Conservation (phyloP, 2,329 filamentous ascomycete genomes). For the Knufia petricola region DNA sequence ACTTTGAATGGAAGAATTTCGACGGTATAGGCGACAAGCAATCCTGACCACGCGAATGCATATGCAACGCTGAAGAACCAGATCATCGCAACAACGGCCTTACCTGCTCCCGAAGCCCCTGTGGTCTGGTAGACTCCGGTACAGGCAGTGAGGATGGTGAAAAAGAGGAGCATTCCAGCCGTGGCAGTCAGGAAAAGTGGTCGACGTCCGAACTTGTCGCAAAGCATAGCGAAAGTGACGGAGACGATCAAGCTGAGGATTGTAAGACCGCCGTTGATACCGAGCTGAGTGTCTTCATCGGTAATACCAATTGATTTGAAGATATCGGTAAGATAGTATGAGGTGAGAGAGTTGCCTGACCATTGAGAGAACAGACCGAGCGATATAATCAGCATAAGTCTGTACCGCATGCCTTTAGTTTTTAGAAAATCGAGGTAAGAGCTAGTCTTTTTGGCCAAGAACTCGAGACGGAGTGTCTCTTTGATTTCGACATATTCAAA, state of each 20-base stretch:
- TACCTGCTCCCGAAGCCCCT: slow-evolving; percentile 1
- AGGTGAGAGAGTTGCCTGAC: slow-evolving; percentile 41
- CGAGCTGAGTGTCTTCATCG: slow-evolving; percentile 32
- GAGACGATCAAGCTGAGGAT: slow-evolving; percentile 15
- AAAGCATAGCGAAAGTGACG: slow-evolving; percentile 36
- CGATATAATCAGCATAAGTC: slow-evolving; percentile 44
- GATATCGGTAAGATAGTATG: slow-evolving; percentile 32
- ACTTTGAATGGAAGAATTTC: slow-evolving; percentile 30
- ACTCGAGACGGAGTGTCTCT: slow-evolving; percentile 52
- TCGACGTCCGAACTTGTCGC: slow-evolving; percentile 48
- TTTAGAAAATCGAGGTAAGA: slow-evolving; percentile 53
- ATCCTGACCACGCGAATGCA: slow-evolving; percentile 25
- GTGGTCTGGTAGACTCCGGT: neutral
- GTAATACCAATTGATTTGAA: slow-evolving; percentile 47
- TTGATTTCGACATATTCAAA: slow-evolving; percentile 59
- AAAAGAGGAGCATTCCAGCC: slow-evolving; percentile 24
- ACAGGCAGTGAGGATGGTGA: slow-evolving; percentile 14
- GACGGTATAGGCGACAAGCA: slow-evolving; percentile 25
- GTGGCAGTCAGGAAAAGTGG: slow-evolving; percentile 45
- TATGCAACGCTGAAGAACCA: slow-evolving; percentile 28
- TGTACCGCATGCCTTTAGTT: slow-evolving; percentile 48
- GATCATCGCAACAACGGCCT: slow-evolving; percentile 29
- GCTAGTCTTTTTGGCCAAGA: slow-evolving; percentile 36
- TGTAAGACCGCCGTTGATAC: slow-evolving; percentile 19
- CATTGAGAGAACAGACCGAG: slow-evolving; percentile 49